Percentiles rank a stretch among this genome's conserved stretches.
Conservation (phyloP, 345 rosid species). For the Erucastrum elatum region DNA sequence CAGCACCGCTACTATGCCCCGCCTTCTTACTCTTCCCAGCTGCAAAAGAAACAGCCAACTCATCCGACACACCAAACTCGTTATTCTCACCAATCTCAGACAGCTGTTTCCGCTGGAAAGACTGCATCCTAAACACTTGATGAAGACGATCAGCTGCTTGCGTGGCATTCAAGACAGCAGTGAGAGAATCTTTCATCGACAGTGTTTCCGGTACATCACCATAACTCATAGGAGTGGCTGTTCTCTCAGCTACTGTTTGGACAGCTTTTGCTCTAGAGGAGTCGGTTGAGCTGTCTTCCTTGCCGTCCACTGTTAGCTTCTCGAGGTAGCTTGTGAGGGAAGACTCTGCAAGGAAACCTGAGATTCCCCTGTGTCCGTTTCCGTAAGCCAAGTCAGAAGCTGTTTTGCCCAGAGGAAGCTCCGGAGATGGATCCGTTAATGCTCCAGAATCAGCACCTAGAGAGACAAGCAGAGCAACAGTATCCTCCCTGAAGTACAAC, state of each 20-base stretch:
- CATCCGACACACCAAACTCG: conserved; percentile 52
- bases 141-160: conserved; percentile 89
- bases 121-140: conserved; percentile 81
- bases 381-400: conserved; percentile 91
- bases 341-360: conserved; percentile 91
- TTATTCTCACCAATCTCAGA: conserved; percentile 44
- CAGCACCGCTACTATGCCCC: conserved; percentile 43
- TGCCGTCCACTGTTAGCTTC: conserved; percentile 61
- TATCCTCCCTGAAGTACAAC: conserved; percentile 61
- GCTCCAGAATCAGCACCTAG: conserved; percentile 74
- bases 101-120: conserved; percentile 69
- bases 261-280: conserved; percentile 51
- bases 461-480: conserved; percentile 68
- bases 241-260: conserved; percentile 61
- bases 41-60: conserved; percentile 59
- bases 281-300: conserved; percentile 44
- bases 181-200: conserved; percentile 77
- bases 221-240: conserved; percentile 53
- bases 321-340: conserved; percentile 69
- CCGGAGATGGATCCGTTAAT: conserved; percentile 77
- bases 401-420: conserved; percentile 70
- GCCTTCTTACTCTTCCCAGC: conserved; percentile 51
- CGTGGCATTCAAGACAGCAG: conserved; percentile 81
- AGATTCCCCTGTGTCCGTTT: conserved; percentile 88
- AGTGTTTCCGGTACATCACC: conserved; percentile 62